Evolutionary conservation across 225 moss, liverwort and hornwort genomes (phyloP), one percentile per base, ranked within the genome.

Genomic region (Straminergon stramineum): DNA sequence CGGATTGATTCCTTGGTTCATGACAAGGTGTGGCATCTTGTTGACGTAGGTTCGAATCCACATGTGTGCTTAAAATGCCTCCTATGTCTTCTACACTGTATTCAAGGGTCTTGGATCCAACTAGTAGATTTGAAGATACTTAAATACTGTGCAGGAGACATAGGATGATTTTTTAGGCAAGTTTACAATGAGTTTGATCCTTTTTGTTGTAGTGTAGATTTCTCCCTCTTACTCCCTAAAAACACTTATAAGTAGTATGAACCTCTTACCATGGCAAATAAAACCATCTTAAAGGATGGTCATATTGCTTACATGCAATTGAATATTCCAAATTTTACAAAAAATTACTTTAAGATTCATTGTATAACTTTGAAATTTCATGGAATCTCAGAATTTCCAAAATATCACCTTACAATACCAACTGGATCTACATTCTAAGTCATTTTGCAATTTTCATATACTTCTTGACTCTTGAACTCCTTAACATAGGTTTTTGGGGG

Each of bases 11-110:
- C 18, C 11, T 48, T 75, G 18, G 75, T 48, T 21, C 13, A 21
- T 3, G 34, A 20, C 32, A 20, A 32, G 21, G 8, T 19, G 7
- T 76, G 0, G 4, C 41, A 43, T 75, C 51, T 0, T 1, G 0
- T 15, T 13, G 7, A 20, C 7, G 2, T 0, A 12, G 2, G 75
- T 75, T 75, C 28, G 2, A 48, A 30, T 48, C 48, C 18, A 0
- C 30, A 30, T 10, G 10, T 30, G 30, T 1, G 2, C 19, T 75
- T 51, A 1, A 31, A 75, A 30, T 45, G 28, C 45, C 30, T 74
- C 10, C 10, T 28, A 28, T 10, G 2, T 43, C 28, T 74, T 30
- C 17, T 45, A 0, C 7, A 6, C 0, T 11, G 6, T 11, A 76
- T 52, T 76, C 52, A 32, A 76, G 13, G 51, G 19, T 51, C 11